A percentile compares a stretch with the other conserved stretches of the same genome.
These are phyloP conservation scores for Escovopsis weberi DNA, from an alignment of 2,329 filamentous ascomycete species.

Conservation along the genomic window DNA sequence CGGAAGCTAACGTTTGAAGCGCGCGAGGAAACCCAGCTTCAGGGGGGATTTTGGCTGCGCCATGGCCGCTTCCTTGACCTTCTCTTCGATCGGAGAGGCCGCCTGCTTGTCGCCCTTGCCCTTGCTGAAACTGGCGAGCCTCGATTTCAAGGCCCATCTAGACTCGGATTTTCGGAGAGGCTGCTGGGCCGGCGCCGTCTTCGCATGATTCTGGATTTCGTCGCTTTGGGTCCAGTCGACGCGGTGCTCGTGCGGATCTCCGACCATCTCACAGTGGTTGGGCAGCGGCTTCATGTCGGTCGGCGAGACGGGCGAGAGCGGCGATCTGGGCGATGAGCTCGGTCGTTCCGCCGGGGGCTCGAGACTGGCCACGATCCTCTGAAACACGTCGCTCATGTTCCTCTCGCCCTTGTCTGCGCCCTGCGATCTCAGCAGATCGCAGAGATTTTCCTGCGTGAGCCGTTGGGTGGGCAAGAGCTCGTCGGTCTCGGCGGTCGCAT, in stretches of 20 bases:
- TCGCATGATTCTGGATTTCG: conserved; percentile 18
- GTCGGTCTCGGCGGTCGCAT: conserved; percentile 21
- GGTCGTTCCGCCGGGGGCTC: neutral
- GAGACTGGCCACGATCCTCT: conserved; percentile 5
- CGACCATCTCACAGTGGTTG: conserved; percentile 12
- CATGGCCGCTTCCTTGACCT: conserved; percentile 4
- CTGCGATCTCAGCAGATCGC: conserved; percentile 10
- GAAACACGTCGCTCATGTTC: conserved; percentile 23
- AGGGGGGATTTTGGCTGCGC: conserved; percentile 19
- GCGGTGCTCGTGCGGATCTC: conserved; percentile 20
- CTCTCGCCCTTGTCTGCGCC: conserved; percentile 9
- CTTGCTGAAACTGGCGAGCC: conserved; percentile 21
- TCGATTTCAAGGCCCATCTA: conserved; percentile 32
- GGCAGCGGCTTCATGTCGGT: conserved; percentile 1
- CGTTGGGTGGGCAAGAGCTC: conserved; percentile 8
- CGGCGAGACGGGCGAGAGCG: neutral
- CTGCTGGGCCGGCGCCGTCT: conserved; percentile 9
- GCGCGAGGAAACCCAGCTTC: conserved; percentile 24
- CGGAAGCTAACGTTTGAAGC: conserved; percentile 26
- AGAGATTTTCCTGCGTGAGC: conserved; percentile 18
- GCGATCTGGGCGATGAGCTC: too few relatives aligned
- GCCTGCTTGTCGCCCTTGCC: conserved; percentile 12
- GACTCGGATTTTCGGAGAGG: conserved; percentile 32
- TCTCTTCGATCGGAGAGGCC: conserved; percentile 5
- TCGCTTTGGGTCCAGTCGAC: conserved; percentile 48